Conservation (phyloP, 2,329 filamentous ascomycete genomes). For the Fusarium metavorans region DNA sequence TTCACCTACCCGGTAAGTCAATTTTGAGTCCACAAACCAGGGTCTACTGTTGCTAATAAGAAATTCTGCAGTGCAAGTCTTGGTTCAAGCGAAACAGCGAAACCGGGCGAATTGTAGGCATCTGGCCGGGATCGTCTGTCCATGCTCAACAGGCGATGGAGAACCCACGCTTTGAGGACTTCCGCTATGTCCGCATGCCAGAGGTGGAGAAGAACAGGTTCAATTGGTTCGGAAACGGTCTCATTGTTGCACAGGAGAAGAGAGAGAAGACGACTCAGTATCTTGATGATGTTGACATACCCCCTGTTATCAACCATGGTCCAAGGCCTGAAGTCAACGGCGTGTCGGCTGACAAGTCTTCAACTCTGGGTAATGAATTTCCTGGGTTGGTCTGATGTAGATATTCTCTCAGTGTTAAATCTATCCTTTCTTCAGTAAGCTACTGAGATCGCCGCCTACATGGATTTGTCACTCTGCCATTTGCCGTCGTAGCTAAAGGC, state of each 20-base stretch:
- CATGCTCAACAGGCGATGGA: background rate
- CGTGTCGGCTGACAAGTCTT: background rate
- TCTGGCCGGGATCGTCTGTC: background rate
- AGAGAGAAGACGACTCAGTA: background rate
- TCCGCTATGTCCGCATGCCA: background rate
- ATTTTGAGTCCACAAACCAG: too few species aligned
- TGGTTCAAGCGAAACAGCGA: background rate
- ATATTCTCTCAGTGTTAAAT: fast-evolving
- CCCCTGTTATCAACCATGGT: background rate
- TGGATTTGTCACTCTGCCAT: background rate
- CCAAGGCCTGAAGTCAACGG: background rate
- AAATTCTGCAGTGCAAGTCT: background rate
- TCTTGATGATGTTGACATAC: background rate
- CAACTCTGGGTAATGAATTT: background rate
- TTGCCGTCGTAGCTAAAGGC: background rate
- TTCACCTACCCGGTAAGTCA: background rate
- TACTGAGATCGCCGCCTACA: background rate
- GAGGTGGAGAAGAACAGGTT: background rate
- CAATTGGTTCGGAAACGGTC: background rate
- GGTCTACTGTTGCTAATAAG: background rate
- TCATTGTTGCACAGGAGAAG: background rate
- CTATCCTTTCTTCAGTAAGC: background rate
- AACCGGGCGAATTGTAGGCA: background rate
- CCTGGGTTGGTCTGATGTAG: background rate
- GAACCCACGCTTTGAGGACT: background rate